phyloP scores from a whole-genome alignment of 1,284 basidiomycete species.

The Blastosporella zonata region DNA sequence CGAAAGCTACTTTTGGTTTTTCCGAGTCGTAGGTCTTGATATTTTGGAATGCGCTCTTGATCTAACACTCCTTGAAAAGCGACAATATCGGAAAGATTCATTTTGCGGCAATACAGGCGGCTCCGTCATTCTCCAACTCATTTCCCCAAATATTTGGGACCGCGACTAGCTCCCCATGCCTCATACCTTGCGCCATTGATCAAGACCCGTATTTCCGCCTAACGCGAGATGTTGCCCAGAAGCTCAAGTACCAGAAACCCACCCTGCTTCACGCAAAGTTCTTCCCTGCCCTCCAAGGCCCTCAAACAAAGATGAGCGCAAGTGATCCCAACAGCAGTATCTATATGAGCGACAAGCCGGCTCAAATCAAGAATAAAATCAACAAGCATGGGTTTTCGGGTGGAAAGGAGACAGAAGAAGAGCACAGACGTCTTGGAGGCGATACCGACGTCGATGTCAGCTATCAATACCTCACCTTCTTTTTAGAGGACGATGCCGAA shows the following conservation, averaged over 20 bases:
- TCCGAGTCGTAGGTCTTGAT: conserved; percentile 73
- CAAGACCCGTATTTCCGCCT: conserved; percentile 97
- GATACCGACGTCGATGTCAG: conserved; percentile 95
- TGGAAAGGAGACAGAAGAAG: conserved; percentile 89
- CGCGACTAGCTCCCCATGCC: conserved; percentile 80
- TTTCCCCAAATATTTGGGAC: conserved; percentile 98
- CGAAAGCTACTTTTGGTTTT: conserved; percentile 96
- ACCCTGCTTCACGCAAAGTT: conserved; percentile 93
- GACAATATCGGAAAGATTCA: conserved; percentile 99
- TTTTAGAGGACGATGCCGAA: conserved; percentile 92
- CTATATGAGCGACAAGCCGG: conserved; percentile 92
- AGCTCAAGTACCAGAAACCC: conserved; percentile 96
- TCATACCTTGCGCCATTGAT: conserved; percentile 99
- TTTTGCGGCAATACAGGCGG: conserved; percentile 96
- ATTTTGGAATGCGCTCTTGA: neutral
- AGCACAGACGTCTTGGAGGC: conserved; percentile 87
- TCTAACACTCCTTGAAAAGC: conserved; percentile 36
- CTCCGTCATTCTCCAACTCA: conserved; percentile 96
- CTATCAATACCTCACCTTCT: conserved; percentile 97
- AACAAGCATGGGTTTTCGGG: conserved; percentile 92
- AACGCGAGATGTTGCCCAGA: conserved; percentile 91
- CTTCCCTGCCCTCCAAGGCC: conserved; percentile 97
- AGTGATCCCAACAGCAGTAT: conserved; percentile 89
- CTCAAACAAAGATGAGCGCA: conserved; percentile 99
- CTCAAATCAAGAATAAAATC: conserved; percentile 98